Percentiles rank a stretch among this genome's conserved stretches.
phyloP scores from a whole-genome alignment of 805 yeast species.

The Pichia membranifaciens region DNA sequence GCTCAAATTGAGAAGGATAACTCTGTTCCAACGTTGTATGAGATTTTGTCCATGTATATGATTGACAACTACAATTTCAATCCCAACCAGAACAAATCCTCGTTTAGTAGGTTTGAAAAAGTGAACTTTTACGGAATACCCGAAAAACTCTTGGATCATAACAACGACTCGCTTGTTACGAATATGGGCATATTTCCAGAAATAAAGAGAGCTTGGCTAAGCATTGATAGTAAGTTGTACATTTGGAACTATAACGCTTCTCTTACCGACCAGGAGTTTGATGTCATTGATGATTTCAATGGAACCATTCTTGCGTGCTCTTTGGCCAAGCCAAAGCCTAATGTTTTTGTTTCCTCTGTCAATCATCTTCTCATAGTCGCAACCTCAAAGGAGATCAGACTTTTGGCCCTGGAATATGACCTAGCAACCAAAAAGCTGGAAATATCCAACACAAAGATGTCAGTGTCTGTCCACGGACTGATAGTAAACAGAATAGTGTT shows the following conservation, averaged over 20 bases:
- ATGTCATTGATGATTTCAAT: constrained; percentile 74
- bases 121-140: constrained; percentile 67
- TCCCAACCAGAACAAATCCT: constrained; percentile 37
- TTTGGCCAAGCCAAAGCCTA: constrained; percentile 74
- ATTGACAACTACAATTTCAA: constrained; percentile 63
- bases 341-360: constrained; percentile 74
- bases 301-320: constrained; percentile 73
- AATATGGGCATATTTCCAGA: constrained; percentile 82
- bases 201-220: constrained; percentile 78
- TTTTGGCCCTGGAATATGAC: constrained; percentile 61
- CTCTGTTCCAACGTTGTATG: constrained; percentile 51
- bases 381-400: constrained; percentile 72
- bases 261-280: constrained; percentile 52
- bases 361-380: constrained; percentile 68
- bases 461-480: constrained; percentile 74
- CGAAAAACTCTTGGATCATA: constrained; percentile 42
- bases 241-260: constrained; percentile 66
- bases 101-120: constrained; percentile 73
- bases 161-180: constrained; percentile 38
- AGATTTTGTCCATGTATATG: constrained; percentile 50
- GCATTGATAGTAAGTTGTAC: constrained; percentile 71
- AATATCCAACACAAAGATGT: constrained; percentile 76
- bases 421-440: constrained; percentile 43
- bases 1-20: constrained; percentile 53
- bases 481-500: constrained; percentile 58